Evolutionary conservation across 495 filamentous ascomycete species (phyloP).

Genomic region (Penicillium salamii): DNA sequence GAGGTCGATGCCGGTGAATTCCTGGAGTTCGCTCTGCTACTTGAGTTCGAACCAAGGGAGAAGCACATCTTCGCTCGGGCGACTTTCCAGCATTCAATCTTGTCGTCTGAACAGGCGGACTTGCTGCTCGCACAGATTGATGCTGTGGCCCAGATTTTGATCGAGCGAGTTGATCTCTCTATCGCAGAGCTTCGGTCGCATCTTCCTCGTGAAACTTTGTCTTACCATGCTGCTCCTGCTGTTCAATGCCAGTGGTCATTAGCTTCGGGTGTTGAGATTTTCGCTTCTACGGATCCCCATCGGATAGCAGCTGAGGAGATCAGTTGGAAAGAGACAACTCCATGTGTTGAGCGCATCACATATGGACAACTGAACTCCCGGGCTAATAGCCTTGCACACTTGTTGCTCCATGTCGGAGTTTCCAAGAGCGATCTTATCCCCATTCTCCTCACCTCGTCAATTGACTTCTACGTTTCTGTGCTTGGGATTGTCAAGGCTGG

Average conservation of each 20-base stretch:
- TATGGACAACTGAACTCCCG: slow-evolving; percentile 60
- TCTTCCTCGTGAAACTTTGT: slow-evolving; percentile 43
- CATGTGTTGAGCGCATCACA: slow-evolving; percentile 43
- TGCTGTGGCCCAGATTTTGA: slow-evolving; percentile 43
- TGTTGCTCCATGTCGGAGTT: slow-evolving; percentile 46
- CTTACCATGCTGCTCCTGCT: slow-evolving; percentile 45
- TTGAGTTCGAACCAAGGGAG: slow-evolving; percentile 64
- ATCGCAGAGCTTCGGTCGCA: slow-evolving; percentile 31
- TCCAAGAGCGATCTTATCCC: slow-evolving; percentile 54
- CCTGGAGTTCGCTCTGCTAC: slow-evolving; percentile 67
- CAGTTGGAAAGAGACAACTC: slow-evolving; percentile 28
- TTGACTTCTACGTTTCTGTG: slow-evolving; percentile 65
- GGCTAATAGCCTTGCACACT: slow-evolving; percentile 63
- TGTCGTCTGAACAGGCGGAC: slow-evolving; percentile 48
- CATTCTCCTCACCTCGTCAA: slow-evolving; percentile 68
- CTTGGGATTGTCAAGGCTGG: slow-evolving; percentile 70
- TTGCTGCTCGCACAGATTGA: slow-evolving; percentile 59
- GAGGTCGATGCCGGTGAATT: slow-evolving; percentile 58
- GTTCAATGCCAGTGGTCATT: slow-evolving; percentile 28
- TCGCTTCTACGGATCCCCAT: slow-evolving; percentile 45
- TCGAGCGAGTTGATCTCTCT: slow-evolving; percentile 32
- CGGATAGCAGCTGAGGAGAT: slow-evolving; percentile 61
- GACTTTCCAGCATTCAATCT: slow-evolving; percentile 49
- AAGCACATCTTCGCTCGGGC: slow-evolving; percentile 40
- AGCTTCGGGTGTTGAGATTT: slow-evolving; percentile 50